A percentile compares a stretch with the other conserved stretches of the same genome.
Conservation (phyloP, 306 rosid species). For the Fragaria nilgerrensis region DNA sequence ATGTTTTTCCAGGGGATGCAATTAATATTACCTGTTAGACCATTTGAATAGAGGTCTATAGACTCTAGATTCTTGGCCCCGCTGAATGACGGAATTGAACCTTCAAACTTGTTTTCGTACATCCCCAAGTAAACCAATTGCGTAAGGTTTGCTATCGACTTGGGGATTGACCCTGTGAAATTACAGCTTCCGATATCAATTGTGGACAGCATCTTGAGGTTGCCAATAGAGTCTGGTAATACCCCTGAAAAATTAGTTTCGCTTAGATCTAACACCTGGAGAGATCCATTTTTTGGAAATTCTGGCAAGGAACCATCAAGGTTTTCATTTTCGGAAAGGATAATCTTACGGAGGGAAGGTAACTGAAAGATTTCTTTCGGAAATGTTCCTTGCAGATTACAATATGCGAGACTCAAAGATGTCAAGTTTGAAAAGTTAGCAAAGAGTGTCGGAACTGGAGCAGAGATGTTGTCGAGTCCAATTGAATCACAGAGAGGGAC, state of each 20-base stretch:
- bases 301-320: slow-evolving; percentile 32
- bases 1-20: slow-evolving; percentile 21
- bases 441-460: slow-evolving; percentile 20
- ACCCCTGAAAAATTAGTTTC: slow-evolving; percentile 14
- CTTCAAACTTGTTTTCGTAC: slow-evolving; percentile 17
- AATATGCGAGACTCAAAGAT: slow-evolving; percentile 1
- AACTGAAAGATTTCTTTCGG: slow-evolving; percentile 22
- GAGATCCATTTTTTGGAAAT: slow-evolving; percentile 8
- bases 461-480: neutral
- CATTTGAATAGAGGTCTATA: slow-evolving; percentile 12
- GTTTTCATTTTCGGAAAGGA: neutral
- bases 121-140: slow-evolving; percentile 18
- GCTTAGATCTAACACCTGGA: neutral
- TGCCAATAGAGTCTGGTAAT: slow-evolving; percentile 24
- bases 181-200: neutral
- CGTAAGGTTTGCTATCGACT: slow-evolving; percentile 7
- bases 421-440: slow-evolving; percentile 22
- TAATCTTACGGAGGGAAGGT: slow-evolving; percentile 2
- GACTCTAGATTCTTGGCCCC: slow-evolving; percentile 10
- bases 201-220: slow-evolving; percentile 17
- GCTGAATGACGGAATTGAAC: slow-evolving; percentile 26
- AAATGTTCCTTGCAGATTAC: slow-evolving; percentile 2
- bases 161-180: slow-evolving; percentile 29
- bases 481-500: slow-evolving; percentile 17
- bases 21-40: slow-evolving; percentile 23